Conservation (phyloP, 2,329 filamentous ascomycete species). For the Hypoxylon sp. region DNA sequence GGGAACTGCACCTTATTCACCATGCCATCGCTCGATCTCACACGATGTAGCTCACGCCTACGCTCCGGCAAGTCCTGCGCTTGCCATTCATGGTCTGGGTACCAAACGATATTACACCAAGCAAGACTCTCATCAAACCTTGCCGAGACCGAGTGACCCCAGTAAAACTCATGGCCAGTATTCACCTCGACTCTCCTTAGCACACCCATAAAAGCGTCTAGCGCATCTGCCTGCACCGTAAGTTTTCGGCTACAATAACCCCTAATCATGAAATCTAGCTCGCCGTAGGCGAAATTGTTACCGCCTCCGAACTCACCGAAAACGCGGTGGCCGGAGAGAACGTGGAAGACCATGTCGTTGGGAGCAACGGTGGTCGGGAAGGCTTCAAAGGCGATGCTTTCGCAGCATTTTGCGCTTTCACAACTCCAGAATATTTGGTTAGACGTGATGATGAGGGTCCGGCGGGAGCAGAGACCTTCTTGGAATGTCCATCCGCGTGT, state of each 20-base stretch:
- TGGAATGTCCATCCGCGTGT: constrained; percentile 46
- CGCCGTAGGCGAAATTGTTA: constrained; percentile 39
- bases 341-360: constrained; percentile 30
- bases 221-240: constrained; percentile 30
- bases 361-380: constrained; percentile 39
- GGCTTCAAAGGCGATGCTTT: constrained; percentile 42
- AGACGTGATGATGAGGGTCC: constrained; percentile 31
- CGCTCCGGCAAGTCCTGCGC: constrained; percentile 19
- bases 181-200: constrained; percentile 28
- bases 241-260: constrained; percentile 36
- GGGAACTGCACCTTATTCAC: constrained; percentile 33
- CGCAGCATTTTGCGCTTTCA: constrained; percentile 38
- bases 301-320: constrained; percentile 43
- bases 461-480: constrained; percentile 42
- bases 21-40: constrained; percentile 21
- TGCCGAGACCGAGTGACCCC: constrained; percentile 40
- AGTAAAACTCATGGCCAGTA: constrained; percentile 42
- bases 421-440: constrained; percentile 45
- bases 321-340: constrained; percentile 38
- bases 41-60: constrained; percentile 28
- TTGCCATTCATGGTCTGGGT: constrained; percentile 18
- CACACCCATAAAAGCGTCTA: constrained; percentile 42
- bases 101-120: constrained; percentile 41
- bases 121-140: constrained; percentile 41
- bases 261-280: constrained; percentile 34